These are phyloP conservation scores for Pyrrhoderma lamaoense DNA, from an alignment of 1,284 basidiomycete genomes.

Conservation along the genomic window DNA sequence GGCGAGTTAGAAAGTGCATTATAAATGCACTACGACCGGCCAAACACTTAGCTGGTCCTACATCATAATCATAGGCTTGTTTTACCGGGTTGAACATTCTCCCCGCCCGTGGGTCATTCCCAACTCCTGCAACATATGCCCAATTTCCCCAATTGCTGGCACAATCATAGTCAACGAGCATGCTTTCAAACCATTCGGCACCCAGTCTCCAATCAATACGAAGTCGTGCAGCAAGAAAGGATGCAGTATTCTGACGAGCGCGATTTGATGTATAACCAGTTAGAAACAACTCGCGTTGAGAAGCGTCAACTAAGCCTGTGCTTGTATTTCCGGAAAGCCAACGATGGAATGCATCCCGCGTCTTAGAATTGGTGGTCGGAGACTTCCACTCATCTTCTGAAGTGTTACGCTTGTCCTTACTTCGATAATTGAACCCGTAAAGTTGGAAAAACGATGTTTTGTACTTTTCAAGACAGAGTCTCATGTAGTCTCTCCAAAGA, in stretches of 20 bases:
- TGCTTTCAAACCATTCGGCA: conserved; percentile 29
- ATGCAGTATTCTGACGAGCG: conserved; percentile 47
- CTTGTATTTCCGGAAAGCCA: conserved; percentile 44
- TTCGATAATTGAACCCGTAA: conserved; percentile 18
- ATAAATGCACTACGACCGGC: no score
- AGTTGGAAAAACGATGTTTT: conserved; percentile 23
- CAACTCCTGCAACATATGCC: conserved; percentile 41
- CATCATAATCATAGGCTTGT: conserved; percentile 46
- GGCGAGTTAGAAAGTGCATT: no score
- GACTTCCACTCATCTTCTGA: conserved; percentile 16
- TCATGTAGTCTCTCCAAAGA: conserved; percentile 48
- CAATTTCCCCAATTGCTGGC: conserved; percentile 38
- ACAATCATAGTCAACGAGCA: conserved; percentile 38
- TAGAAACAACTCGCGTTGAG: conserved; percentile 40
- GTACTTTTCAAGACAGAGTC: conserved; percentile 31
- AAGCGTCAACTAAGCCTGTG: conserved; percentile 47
- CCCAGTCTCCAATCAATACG: conserved; percentile 48
- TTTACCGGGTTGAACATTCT: conserved; percentile 50
- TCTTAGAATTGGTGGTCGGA: conserved; percentile 16
- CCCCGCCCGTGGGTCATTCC: conserved; percentile 39
- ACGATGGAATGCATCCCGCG: conserved; percentile 29
- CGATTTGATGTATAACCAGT: conserved; percentile 51
- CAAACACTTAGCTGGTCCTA: no score
- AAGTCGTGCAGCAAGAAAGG: conserved; percentile 43
- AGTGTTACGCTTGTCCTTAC: not conserved